Evolutionary conservation across 257 asterid species (phyloP).

Genomic region (Anisodus acutangulus): DNA sequence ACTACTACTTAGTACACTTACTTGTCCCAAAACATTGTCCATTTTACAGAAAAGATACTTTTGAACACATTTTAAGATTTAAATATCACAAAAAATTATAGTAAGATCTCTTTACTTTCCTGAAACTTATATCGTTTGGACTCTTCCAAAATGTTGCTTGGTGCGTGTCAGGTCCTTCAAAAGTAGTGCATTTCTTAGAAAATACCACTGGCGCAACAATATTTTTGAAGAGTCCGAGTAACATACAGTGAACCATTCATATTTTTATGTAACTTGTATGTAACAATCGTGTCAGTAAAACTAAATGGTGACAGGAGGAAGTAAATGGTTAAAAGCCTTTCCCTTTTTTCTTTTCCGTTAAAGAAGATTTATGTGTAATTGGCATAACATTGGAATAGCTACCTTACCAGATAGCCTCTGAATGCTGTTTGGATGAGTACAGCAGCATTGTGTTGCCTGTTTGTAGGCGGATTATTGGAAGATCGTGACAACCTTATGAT

Average conservation of each 20-base stretch:
- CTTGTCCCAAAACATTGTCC: conserved; percentile 18
- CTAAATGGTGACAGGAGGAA: background rate
- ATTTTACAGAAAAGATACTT: background rate
- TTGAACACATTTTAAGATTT: background rate
- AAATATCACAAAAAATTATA: background rate
- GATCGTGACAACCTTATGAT: conserved; percentile 63
- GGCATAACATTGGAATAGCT: background rate
- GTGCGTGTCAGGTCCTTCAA: background rate
- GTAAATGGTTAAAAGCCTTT: background rate
- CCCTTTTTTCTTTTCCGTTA: background rate
- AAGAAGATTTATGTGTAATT: background rate
- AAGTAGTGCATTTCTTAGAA: background rate
- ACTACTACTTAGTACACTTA: background rate
- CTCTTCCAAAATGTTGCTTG: background rate
- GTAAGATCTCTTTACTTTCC: background rate
- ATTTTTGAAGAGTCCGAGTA: background rate
- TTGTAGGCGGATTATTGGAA: conserved; percentile 35
- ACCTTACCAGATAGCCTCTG: conserved; percentile 70
- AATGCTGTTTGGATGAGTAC: conserved; percentile 76
- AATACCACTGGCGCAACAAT: background rate
- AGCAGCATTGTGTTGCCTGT: conserved; percentile 63
- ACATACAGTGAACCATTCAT: background rate
- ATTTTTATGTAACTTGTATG: conserved; percentile 4
- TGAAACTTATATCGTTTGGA: background rate
- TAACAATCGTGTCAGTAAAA: background rate